Percentiles rank a stretch among this genome's conserved stretches.
Conservation (phyloP, 2,329 filamentous ascomycete genomes). For the Aspergillus tanneri region DNA sequence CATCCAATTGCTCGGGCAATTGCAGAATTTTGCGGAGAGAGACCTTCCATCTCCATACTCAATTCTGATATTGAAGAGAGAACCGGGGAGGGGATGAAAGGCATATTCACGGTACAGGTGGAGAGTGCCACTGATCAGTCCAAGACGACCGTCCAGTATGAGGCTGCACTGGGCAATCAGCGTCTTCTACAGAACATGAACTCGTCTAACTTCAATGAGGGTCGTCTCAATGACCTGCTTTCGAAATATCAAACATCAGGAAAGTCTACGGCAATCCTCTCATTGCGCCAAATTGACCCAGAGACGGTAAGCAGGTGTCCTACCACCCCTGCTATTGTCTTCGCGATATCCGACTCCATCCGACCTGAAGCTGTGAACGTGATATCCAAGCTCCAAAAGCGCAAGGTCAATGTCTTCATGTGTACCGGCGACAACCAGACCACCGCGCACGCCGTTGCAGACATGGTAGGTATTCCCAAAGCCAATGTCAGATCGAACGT, state of each 20-base stretch:
- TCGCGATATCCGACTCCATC: conserved; percentile 79
- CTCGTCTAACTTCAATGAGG: conserved; percentile 33
- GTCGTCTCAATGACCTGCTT: conserved; percentile 36
- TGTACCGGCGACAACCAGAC: conserved; percentile 84
- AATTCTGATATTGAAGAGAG: conserved; percentile 52
- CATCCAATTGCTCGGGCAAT: conserved; percentile 61
- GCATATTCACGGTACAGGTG: conserved; percentile 45
- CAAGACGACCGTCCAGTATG: conserved; percentile 39
- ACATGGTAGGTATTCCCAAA: conserved; percentile 69
- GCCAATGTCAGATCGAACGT: conserved; percentile 82
- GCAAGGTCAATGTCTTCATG: conserved; percentile 80
- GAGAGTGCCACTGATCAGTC: conserved; percentile 14
- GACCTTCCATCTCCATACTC: conserved; percentile 26
- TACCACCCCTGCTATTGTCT: conserved; percentile 57
- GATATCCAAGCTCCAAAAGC: conserved; percentile 62
- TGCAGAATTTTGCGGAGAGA: conserved; percentile 47
- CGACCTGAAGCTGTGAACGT: conserved; percentile 68
- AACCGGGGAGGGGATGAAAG: conserved; percentile 58
- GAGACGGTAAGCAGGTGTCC: conserved; percentile 25
- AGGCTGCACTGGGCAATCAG: conserved; percentile 60
- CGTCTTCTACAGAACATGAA: conserved; percentile 44
- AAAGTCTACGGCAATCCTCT: conserved; percentile 48
- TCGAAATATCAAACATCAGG: conserved; percentile 43
- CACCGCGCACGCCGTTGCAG: conserved; percentile 79
- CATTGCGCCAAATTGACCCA: conserved; percentile 31